Base-by-base conservation (phyloP, 139 green algal species). In the Pleodorina starrii region DNA sequence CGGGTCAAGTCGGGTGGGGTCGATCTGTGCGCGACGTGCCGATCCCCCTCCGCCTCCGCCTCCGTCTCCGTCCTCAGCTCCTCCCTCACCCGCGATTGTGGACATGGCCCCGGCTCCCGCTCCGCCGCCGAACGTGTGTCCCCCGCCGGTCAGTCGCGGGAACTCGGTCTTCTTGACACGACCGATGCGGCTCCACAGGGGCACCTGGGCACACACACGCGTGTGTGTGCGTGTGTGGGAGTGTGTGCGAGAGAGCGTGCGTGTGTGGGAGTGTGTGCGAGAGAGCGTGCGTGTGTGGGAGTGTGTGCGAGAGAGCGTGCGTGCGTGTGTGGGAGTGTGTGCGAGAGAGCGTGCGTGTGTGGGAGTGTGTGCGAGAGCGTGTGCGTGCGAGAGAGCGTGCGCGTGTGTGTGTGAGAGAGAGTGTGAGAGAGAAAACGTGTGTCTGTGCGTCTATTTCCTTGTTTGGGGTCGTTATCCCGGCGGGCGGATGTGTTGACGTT, bases 141-240 rank as follows among this genome's bases (percentile, higher is more conserved):
- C 96, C 5, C 97, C 96, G 11, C 96, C 96, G 4, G 90, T 94
- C 23, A 99, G 92, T 72, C 94, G 96, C 17, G 98, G 98, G 89
- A 98, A 97, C 57, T 90, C 93, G 38, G 74, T 92, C 80, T 98
- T 95, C 93, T 97, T 98, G n/a, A 99, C 90, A 0, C 98, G 95
- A 6, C 98, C 98, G 66, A 99, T 94, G 82, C 96, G 93, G 85
- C 93, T 97, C 98, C 98, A 99, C 90, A 98, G 93, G 11, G 95
- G 96, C 40, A 99, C 97, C 93, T 99, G 93, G n/a, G n/a, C 10
- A 54, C n/a, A 35, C 50, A 17, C 50, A 17, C 50, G 50, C 50
- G 32, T 7, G 46, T 1, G 75, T 17, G 12, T 29, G 51, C 1
- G 46, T n/a, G 44, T 48, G 38, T 38, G 78, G 21, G 51, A 36